A percentile compares a stretch with the other conserved stretches of the same genome.
phyloP scores from a whole-genome alignment of 108 stramenopile species.

The Stephanodiscus triporus region DNA sequence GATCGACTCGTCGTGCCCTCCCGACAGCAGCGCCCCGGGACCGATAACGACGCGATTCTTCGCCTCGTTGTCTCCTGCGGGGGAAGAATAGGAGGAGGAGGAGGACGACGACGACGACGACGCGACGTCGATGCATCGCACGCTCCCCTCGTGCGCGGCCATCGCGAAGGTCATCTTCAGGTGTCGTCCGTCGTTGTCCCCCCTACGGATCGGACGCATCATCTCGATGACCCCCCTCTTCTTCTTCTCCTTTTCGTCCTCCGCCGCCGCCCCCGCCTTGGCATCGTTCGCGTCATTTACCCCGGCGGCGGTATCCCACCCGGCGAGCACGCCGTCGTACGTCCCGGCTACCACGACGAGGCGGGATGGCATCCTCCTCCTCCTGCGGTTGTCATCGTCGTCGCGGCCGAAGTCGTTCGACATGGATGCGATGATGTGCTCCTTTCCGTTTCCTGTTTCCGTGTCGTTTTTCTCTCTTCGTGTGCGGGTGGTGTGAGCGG shows the following conservation, averaged over 20 bases:
- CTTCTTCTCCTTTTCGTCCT: slow-evolving; percentile 20
- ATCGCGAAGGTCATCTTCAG: slow-evolving; percentile 80
- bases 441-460: too few relatives aligned
- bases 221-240: too few relatives aligned
- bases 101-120: slow-evolving; percentile 28
- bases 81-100: neutral
- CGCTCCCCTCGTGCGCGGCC: slow-evolving; percentile 75
- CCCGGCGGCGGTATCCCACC: slow-evolving; percentile 71
- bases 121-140: slow-evolving; percentile 70
- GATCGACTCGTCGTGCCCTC: slow-evolving; percentile 84
- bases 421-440: too few relatives aligned
- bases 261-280: neutral
- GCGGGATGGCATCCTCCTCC: slow-evolving; percentile 19
- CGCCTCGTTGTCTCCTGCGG: too few relatives aligned
- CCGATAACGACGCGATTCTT: slow-evolving; percentile 17
- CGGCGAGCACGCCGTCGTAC: slow-evolving; percentile 90
- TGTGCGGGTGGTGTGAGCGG: too few relatives aligned
- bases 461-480: too few relatives aligned
- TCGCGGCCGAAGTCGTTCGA: too few relatives aligned
- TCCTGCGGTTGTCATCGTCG: too few relatives aligned
- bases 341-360: slow-evolving; percentile 72
- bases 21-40: slow-evolving; percentile 75
- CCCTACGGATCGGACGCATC: slow-evolving; percentile 32
- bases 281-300: neutral
- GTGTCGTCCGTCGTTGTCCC: slow-evolving; percentile 33